Evolutionary conservation across 768 basidiomycete species (phyloP), one percentile per base, ranked within the genome.

Genomic region (Chalciporus chontae): DNA sequence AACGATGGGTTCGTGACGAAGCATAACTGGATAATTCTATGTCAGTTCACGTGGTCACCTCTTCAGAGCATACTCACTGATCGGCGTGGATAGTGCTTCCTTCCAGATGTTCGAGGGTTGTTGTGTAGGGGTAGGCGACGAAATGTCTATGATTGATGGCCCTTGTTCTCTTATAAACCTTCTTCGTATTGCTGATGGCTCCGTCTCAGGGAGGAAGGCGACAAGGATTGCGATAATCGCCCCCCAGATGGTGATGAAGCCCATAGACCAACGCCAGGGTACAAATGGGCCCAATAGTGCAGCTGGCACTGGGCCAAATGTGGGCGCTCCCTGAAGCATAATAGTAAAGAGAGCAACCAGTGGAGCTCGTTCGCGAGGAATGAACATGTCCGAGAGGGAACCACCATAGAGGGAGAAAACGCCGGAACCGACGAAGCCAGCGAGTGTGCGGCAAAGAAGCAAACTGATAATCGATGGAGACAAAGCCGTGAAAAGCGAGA

Each of bases 351-450:
- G 54, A 4, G 64, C 64, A 11, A 65, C 60, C 17, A 66, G 53
- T 15, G 64, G 59, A 0, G 57, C 64, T 13, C 64, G 64, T 45
- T 66, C 64, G 11, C 48, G 57, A 18, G 64, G 62, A 26, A 53
- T 52, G 24, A 66, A 66, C 57, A 66, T 61, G 15, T 66, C 64
- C 27, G 64, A 57, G 36, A 66, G 54, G 13, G 64, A 63, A 18
- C 64, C 64, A 3, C 64, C 64, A 34, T 66, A 66, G n/a, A 66
- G 52, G 2, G 64, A 57, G 49, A 66, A 66, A 39, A 64, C 56
- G 9, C 50, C 59, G 0, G 64, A 59, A 1, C 64, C 64, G 7
- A 65, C 15, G 5, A 65, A 27, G 8, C 64, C 64, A 1, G 60
- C 56, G 10, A 66, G 45, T 15, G 46, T 31, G 15, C 64, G 64